These are phyloP conservation scores for Colletotrichum salicis DNA, from an alignment of 2,329 filamentous ascomycete genomes.

Conservation along the genomic window DNA sequence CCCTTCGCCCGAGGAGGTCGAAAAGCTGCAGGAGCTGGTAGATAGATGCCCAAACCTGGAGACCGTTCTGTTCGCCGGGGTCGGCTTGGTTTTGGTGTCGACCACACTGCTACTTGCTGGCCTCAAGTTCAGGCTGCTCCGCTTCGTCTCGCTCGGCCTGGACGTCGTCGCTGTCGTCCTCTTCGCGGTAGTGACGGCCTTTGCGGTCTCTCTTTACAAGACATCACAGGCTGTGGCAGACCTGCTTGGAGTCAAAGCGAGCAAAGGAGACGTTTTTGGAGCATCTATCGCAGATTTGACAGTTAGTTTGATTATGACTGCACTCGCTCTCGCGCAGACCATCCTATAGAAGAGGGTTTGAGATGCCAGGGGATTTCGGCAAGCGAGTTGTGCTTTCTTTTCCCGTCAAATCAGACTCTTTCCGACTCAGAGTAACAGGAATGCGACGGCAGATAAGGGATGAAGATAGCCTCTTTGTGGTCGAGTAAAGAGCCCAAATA, in stretches of 20 bases:
- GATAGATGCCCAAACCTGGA: slow-evolving; percentile 1
- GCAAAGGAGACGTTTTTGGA: slow-evolving; percentile 1
- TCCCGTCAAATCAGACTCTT: too few species aligned
- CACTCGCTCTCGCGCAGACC: background rate
- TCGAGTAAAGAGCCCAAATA: too few species aligned
- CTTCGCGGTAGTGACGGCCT: background rate
- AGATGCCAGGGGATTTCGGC: too few species aligned
- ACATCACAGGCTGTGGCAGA: slow-evolving; percentile 4
- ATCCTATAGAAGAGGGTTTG: background rate
- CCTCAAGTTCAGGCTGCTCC: slow-evolving; percentile 8
- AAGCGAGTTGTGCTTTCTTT: too few species aligned
- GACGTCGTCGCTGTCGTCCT: background rate
- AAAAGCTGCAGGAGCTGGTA: background rate
- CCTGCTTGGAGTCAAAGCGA: background rate
- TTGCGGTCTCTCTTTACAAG: background rate
- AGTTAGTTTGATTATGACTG: background rate
- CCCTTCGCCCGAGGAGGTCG: background rate
- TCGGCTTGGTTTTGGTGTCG: background rate
- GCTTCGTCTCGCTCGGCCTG: background rate
- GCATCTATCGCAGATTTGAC: background rate
- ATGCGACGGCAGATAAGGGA: too few species aligned
- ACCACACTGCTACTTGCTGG: background rate
- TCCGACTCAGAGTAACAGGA: too few species aligned
- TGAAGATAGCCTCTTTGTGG: too few species aligned
- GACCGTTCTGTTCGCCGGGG: background rate